Percentiles rank a stretch among this genome's conserved stretches.
Evolutionary conservation across 2,329 filamentous ascomycete genomes (phyloP).

Genomic region (Hawksworthiomyces lignivorus): DNA sequence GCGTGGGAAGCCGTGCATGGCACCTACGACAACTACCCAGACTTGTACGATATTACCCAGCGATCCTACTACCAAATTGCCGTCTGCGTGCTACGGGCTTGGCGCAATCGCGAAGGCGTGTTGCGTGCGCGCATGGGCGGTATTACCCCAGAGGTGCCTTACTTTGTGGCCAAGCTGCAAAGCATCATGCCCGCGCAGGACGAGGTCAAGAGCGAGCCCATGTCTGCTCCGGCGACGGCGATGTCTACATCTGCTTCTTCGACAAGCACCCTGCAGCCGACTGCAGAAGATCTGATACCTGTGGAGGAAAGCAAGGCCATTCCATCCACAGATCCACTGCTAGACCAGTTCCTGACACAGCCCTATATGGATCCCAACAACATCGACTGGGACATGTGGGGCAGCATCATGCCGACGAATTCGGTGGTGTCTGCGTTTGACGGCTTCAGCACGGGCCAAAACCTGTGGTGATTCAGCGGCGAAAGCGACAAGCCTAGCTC

Average conservation of each 20-base stretch:
- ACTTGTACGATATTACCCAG: conserved; percentile 41
- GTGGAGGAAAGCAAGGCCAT: neutral
- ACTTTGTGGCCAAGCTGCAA: conserved; percentile 38
- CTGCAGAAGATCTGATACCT: conserved; percentile 7
- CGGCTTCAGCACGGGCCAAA: conserved; percentile 17
- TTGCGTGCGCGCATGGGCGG: conserved; percentile 27
- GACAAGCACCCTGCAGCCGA: neutral
- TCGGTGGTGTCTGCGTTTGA: conserved; percentile 13
- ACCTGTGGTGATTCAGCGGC: conserved; percentile 15
- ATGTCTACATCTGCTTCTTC: no score
- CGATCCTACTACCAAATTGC: conserved; percentile 38
- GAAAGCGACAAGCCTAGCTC: neutral
- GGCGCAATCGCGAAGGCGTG: conserved; percentile 41
- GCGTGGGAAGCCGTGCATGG: conserved; percentile 42
- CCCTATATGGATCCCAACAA: conserved; percentile 35
- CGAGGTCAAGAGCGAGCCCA: conserved; percentile 25
- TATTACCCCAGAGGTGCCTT: conserved; percentile 31
- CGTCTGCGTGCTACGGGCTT: conserved; percentile 42
- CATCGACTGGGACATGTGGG: conserved; percentile 41
- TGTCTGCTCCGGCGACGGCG: conserved; percentile 8
- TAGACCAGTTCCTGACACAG: conserved; percentile 36
- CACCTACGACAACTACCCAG: conserved; percentile 41
- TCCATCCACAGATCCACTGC: conserved; percentile 16
- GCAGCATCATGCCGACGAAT: conserved; percentile 14
- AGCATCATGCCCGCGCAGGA: conserved; percentile 30